These are phyloP conservation scores for Capsicum chinense DNA, from an alignment of 257 asterid genomes.

Conservation along the genomic window DNA sequence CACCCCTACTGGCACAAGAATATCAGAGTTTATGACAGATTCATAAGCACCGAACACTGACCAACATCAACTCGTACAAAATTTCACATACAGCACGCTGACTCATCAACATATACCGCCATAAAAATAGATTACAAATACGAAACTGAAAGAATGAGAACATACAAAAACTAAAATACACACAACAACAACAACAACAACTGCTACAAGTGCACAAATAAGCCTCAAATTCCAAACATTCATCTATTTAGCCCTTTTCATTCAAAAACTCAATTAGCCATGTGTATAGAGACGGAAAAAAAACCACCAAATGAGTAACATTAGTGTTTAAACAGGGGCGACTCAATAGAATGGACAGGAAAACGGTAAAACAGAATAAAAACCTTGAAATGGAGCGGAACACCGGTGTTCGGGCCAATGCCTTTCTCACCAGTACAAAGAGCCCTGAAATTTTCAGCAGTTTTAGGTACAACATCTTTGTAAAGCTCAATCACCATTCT, in stretches of 20 bases:
- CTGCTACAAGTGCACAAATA: not conserved
- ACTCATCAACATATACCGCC: not conserved
- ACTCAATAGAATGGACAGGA: too few relatives aligned
- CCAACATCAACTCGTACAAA: not conserved
- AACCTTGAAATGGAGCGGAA: slow-evolving; percentile 53
- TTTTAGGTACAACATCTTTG: slow-evolving; percentile 43
- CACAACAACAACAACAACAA: not conserved
- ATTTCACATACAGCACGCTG: not conserved
- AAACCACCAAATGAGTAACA: too few relatives aligned
- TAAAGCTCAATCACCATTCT: slow-evolving; percentile 46
- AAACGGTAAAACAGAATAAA: not conserved
- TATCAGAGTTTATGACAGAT: not conserved
- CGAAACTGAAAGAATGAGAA: not conserved
- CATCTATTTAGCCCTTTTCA: not conserved
- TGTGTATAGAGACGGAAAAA: too few relatives aligned
- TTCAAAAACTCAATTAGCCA: not conserved
- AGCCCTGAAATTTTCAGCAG: slow-evolving; percentile 56
- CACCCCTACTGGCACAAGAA: not conserved
- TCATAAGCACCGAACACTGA: not conserved
- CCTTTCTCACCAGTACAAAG: slow-evolving; percentile 54
- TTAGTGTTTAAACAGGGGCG: not conserved
- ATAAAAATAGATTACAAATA: not conserved
- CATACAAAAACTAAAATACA: not conserved
- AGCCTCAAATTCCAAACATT: not conserved
- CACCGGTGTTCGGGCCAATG: slow-evolving; percentile 41